These are phyloP conservation scores for Pleurotus djamor DNA, from an alignment of 768 basidiomycete genomes.

Conservation along the genomic window DNA sequence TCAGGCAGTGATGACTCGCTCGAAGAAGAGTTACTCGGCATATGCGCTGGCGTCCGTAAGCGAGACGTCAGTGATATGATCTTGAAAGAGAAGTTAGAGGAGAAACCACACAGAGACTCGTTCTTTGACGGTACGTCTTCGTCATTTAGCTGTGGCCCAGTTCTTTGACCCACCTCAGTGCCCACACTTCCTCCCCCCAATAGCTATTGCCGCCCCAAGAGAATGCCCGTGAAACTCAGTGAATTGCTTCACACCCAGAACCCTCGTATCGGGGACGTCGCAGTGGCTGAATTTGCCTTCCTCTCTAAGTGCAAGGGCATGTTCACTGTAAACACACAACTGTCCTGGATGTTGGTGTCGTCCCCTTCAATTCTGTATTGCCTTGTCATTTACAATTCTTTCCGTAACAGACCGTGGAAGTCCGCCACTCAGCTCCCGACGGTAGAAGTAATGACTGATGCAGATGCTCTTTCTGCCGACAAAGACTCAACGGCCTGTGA, in stretches of 20 bases:
- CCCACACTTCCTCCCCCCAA: slow-evolving; percentile 56
- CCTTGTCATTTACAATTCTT: background rate
- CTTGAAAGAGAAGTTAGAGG: slow-evolving; percentile 54
- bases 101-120: slow-evolving; percentile 15
- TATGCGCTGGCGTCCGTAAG: slow-evolving; percentile 24
- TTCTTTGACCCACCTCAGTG: slow-evolving; percentile 32
- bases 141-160: background rate
- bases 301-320: slow-evolving; percentile 59
- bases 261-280: no score
- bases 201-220: slow-evolving; percentile 27
- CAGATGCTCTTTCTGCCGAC: slow-evolving; percentile 16
- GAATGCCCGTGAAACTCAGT: slow-evolving; percentile 27
- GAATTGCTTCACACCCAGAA: slow-evolving; percentile 9
- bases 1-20: slow-evolving; percentile 16
- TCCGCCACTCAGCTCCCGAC: slow-evolving; percentile 34
- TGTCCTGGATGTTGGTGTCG: slow-evolving; percentile 64
- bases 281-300: slow-evolving; percentile 15
- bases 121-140: slow-evolving; percentile 1
- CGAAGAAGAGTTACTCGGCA: slow-evolving; percentile 24
- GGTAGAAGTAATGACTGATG: slow-evolving; percentile 25
- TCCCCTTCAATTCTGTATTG: background rate
- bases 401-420: slow-evolving; percentile 44
- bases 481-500: background rate
- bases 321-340: slow-evolving; percentile 52
- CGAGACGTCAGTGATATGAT: slow-evolving; percentile 36